Evolutionary conservation across 805 yeast species (phyloP).

Genomic region (Jamesozyma lodderae): DNA sequence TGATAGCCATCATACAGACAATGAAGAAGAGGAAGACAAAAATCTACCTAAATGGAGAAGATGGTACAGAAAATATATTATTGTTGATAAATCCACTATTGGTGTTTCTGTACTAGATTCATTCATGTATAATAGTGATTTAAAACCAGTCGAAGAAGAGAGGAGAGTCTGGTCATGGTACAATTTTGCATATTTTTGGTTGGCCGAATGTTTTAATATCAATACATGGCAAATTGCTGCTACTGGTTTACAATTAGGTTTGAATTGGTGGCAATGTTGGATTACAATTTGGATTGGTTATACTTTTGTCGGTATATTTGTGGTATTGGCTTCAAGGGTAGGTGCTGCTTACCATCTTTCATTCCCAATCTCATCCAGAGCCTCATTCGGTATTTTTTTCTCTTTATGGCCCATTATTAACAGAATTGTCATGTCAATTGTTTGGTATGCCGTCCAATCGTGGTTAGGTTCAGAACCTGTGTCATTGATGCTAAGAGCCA

Average conservation of each 20-base stretch:
- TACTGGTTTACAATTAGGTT: conserved; percentile 67
- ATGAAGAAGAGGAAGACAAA: conserved; percentile 1
- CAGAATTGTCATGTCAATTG: conserved; percentile 77
- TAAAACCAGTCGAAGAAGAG: conserved; percentile 65
- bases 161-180: conserved; percentile 84
- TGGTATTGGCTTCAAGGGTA: conserved; percentile 62
- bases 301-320: conserved; percentile 56
- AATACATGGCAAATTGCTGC: conserved; percentile 90
- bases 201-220: conserved; percentile 82
- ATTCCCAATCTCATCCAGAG: conserved; percentile 74
- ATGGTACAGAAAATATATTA: conserved; percentile 17
- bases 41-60: conserved; percentile 14
- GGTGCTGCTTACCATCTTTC: conserved; percentile 77
- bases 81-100: conserved; percentile 22
- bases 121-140: conserved; percentile 64
- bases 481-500: conserved; percentile 62
- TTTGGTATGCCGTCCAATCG: conserved; percentile 85
- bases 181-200: conserved; percentile 74
- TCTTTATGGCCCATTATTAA: conserved; percentile 82
- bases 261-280: conserved; percentile 92
- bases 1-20: not conserved
- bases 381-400: conserved; percentile 82
- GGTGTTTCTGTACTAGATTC: conserved; percentile 48
- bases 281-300: conserved; percentile 84
- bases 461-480: conserved; percentile 82